phyloP scores from a whole-genome alignment of 768 basidiomycete species.

The Pleurotus pulmonarius region DNA sequence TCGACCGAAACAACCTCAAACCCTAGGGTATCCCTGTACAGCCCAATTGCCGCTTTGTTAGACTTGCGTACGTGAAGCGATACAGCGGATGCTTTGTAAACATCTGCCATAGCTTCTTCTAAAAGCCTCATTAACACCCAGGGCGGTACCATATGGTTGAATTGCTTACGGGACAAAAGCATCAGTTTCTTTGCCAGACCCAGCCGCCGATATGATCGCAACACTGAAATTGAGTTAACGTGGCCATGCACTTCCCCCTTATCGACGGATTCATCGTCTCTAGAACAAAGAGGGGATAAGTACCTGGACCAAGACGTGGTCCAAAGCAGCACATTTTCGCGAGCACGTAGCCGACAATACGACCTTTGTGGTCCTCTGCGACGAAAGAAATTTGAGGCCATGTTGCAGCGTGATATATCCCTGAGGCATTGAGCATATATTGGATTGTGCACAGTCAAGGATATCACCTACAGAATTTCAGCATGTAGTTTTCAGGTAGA shows the following conservation, averaged over 20 bases:
- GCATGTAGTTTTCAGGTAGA: slow-evolving; percentile 86
- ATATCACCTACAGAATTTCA: slow-evolving; percentile 63
- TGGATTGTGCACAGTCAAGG: too few species aligned
- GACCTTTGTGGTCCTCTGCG: slow-evolving; percentile 84
- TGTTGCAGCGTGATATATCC: slow-evolving; percentile 85
- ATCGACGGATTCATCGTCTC: slow-evolving; percentile 41
- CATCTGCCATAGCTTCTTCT: slow-evolving; percentile 90
- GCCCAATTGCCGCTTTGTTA: slow-evolving; percentile 85
- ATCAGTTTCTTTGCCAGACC: slow-evolving; percentile 94
- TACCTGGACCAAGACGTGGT: too few species aligned
- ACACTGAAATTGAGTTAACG: slow-evolving; percentile 94
- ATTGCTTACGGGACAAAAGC: slow-evolving; percentile 79
- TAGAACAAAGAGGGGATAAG: slow-evolving; percentile 6
- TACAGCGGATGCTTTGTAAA: slow-evolving; percentile 83
- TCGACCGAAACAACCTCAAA: slow-evolving; percentile 86
- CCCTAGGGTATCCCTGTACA: slow-evolving; percentile 88
- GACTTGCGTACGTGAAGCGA: slow-evolving; percentile 92
- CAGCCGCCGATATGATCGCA: slow-evolving; percentile 85
- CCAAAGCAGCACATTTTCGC: too few species aligned
- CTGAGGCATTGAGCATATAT: slow-evolving; percentile 31
- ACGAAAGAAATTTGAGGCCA: slow-evolving; percentile 95
- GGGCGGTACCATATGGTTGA: too few species aligned
- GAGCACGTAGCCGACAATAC: slow-evolving; percentile 93
- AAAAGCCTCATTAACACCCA: too few species aligned
- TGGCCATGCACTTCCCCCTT: slow-evolving; percentile 78